Base-by-base conservation (phyloP, 2,329 filamentous ascomycete species). In the Capronia coronata region DNA sequence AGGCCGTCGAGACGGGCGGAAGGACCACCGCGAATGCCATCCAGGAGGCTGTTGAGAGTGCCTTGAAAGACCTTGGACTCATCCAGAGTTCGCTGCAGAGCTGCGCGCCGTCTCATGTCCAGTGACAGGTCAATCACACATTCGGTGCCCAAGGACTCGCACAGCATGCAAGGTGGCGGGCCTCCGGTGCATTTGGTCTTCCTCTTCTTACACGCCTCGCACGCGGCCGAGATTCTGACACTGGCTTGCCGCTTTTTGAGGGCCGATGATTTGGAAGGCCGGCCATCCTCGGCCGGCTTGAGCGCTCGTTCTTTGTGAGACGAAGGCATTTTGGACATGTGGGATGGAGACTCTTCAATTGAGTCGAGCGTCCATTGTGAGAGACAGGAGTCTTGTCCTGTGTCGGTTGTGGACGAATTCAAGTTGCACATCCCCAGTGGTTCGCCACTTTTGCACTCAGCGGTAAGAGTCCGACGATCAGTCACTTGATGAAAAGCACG, bases 161-260 rank as follows among this genome's bases (percentile, higher is more conserved):
- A 58, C n/a, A 56, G 35, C n/a, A 56, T 47, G 27, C 55, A 58
- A 23, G 55, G 55, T n/a, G 55, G 39, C 14, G 55, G 55, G 19
- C 55, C 53, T 10, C 55, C 55, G 7, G 53, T 51, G 23, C 55
- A 58, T 46, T 54, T 56, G n/a, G 54, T 57, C 37, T 57, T 57
- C 9, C 54, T 46, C 37, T 55, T 57, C 46, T 57, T 57, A 45
- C 54, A 57, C 29, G 54, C 54, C 30, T 57, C 54, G 19, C 54
- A 57, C n/a, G 54, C 54, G 13, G 54, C 54, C 13, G 54, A 57
- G 34, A 57, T 52, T 37, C 54, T 42, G 10, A 25, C 46, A 27
- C 39, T 52, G 9, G 49, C 19, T 22, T 51, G 32, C 25, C 50
- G 39, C 34, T 54, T 56, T 27, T 42, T 46, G 22, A 21, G 10